Percentiles rank a stretch among this genome's conserved stretches.
These are phyloP conservation scores for Castanea mollissima DNA, from an alignment of 306 rosid genomes.

Conservation along the genomic window DNA sequence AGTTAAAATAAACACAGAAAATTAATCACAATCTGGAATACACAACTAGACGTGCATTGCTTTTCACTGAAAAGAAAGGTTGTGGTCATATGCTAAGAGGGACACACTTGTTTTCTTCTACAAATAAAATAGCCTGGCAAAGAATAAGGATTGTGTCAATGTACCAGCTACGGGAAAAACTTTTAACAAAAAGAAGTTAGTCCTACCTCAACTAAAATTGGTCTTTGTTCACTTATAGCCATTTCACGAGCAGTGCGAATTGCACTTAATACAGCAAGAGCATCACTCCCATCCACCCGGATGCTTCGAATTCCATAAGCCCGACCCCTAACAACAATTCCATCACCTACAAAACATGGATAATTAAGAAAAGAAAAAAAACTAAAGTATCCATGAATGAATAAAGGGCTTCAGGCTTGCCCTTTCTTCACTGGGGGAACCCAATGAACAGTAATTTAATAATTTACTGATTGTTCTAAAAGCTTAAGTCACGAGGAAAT, in stretches of 20 bases:
- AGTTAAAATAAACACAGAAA: not conserved
- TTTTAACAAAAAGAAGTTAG: not conserved
- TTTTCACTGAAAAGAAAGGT: not conserved
- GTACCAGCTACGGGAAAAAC: no score
- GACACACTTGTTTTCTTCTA: not conserved
- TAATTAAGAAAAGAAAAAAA: not conserved
- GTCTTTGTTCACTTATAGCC: slow-evolving; percentile 53
- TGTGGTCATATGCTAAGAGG: not conserved
- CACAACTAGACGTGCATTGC: not conserved
- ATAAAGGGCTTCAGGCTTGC: no score
- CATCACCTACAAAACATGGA: slow-evolving; percentile 57
- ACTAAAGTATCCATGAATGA: not conserved
- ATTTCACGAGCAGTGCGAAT: slow-evolving; percentile 57
- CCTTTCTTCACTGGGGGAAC: no score
- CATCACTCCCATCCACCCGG: slow-evolving; percentile 73
- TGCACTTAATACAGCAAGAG: slow-evolving; percentile 66
- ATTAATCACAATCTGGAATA: not conserved
- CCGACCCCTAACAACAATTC: slow-evolving; percentile 64
- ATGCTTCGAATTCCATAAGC: slow-evolving; percentile 70
- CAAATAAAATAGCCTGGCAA: no score
- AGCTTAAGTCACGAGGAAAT: no score
- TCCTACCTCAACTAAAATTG: slow-evolving; percentile 61
- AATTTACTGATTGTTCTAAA: no score
- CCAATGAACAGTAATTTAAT: no score
- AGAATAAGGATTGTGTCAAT: no score